These are phyloP conservation scores for Botrytis aclada DNA, from an alignment of 2,329 filamentous ascomycete genomes.

Conservation along the genomic window DNA sequence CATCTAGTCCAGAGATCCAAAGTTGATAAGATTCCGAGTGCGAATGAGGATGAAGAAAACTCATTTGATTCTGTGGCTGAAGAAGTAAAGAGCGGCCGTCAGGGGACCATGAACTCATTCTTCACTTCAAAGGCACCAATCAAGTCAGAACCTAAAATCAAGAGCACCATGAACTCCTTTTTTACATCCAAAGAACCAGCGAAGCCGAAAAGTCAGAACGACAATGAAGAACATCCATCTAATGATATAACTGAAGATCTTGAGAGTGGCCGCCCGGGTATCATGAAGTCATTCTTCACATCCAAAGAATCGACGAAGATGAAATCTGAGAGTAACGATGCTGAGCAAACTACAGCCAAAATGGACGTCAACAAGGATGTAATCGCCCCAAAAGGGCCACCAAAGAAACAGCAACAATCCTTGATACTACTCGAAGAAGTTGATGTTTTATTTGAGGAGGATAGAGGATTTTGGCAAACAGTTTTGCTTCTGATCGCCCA, in stretches of 20 bases:
- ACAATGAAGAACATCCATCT: slow-evolving; percentile 33
- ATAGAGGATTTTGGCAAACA: slow-evolving; percentile 90
- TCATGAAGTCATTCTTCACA: slow-evolving; percentile 79
- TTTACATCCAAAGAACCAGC: slow-evolving; percentile 57
- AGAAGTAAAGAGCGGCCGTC: slow-evolving; percentile 65
- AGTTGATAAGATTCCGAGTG: slow-evolving; percentile 32
- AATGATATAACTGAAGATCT: slow-evolving; percentile 55
- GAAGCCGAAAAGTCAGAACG: slow-evolving; percentile 28
- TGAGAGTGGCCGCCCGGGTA: slow-evolving; percentile 70
- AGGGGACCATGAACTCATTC: slow-evolving; percentile 77
- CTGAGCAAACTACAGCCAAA: slow-evolving; percentile 32
- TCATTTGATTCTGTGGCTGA: slow-evolving; percentile 48
- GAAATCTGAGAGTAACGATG: slow-evolving; percentile 31
- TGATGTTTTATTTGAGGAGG: slow-evolving; percentile 90
- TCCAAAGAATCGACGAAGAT: slow-evolving; percentile 41
- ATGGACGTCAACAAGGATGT: slow-evolving; percentile 11
- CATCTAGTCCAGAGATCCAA: slow-evolving; percentile 70
- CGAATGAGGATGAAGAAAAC: slow-evolving; percentile 38
- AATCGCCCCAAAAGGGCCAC: slow-evolving; percentile 20
- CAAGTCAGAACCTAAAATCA: slow-evolving; percentile 29
- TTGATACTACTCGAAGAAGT: slow-evolving; percentile 92
- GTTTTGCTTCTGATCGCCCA: slow-evolving; percentile 72
- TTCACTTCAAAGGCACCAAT: slow-evolving; percentile 57
- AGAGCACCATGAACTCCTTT: slow-evolving; percentile 69
- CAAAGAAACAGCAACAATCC: slow-evolving; percentile 74